Evolutionary conservation across 2,329 filamentous ascomycete genomes (phyloP).

Genomic region (Colletotrichum theobromicola): DNA sequence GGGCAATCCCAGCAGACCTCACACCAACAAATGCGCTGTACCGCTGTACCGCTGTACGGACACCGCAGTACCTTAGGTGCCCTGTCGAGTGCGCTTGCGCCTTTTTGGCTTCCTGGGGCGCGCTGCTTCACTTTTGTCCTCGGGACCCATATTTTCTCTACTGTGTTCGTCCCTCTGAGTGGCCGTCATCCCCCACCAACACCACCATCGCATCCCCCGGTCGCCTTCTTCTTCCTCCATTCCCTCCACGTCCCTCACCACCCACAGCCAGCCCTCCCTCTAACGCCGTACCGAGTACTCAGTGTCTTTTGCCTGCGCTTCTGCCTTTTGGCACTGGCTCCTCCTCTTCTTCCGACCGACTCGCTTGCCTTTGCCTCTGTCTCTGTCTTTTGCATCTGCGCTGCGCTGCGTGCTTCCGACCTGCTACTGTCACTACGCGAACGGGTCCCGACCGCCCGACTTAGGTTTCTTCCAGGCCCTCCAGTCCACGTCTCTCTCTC

Average conservation of each 20-base stretch:
- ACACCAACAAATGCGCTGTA: not conserved
- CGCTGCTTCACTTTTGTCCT: slow-evolving; percentile 27
- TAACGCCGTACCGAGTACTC: not conserved
- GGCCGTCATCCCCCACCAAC: slow-evolving; percentile 19
- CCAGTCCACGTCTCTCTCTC: slow-evolving; percentile 16
- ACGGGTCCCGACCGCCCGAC: slow-evolving; percentile 16
- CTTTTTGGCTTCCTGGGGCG: not conserved
- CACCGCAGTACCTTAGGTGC: not conserved
- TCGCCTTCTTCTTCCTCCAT: not conserved
- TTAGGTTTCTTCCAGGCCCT: not conserved
- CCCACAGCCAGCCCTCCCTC: not conserved
- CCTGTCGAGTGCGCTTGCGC: not conserved
- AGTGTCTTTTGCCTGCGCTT: not conserved
- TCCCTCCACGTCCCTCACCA: not conserved
- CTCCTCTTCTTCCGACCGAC: slow-evolving; percentile 22
- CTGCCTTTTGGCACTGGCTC: slow-evolving; percentile 21
- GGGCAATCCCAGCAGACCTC: not conserved
- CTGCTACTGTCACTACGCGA: not conserved
- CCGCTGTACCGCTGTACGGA: not conserved
- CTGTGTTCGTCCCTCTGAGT: slow-evolving; percentile 12
- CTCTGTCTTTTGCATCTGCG: not conserved
- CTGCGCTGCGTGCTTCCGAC: not conserved
- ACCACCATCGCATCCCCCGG: not conserved
- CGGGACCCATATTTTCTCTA: slow-evolving; percentile 28
- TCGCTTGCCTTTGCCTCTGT: not conserved